phyloP scores from a whole-genome alignment of 2,329 filamentous ascomycete species.

The Neocucurbitaria cava region DNA sequence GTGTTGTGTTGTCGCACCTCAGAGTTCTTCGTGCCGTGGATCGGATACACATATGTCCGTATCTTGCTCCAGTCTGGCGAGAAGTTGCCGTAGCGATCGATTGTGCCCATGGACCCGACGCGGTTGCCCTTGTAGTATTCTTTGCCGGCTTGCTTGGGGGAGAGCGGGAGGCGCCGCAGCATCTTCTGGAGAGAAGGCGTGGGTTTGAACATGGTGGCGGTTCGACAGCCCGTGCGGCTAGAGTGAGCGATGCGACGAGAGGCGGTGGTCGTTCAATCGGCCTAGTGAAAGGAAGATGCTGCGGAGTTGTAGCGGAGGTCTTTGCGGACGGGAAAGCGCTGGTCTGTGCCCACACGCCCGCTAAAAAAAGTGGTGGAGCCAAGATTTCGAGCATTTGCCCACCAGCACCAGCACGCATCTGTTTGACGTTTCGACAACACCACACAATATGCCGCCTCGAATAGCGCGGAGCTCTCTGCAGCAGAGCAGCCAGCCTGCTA shows the following conservation, averaged over 20 bases:
- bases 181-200: slow-evolving; percentile 71
- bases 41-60: slow-evolving; percentile 85
- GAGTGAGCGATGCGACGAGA: slow-evolving; percentile 5
- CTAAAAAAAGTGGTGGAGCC: slow-evolving; percentile 28
- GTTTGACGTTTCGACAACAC: slow-evolving; percentile 10
- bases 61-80: slow-evolving; percentile 85
- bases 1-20: slow-evolving; percentile 24
- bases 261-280: not conserved
- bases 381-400: slow-evolving; percentile 32
- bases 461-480: slow-evolving; percentile 50
- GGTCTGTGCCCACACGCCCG: slow-evolving; percentile 15
- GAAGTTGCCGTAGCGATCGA: slow-evolving; percentile 85
- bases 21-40: slow-evolving; percentile 64
- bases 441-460: slow-evolving; percentile 53
- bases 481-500: slow-evolving; percentile 39
- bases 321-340: slow-evolving; percentile 2
- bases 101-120: slow-evolving; percentile 83
- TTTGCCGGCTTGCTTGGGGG: slow-evolving; percentile 90
- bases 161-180: slow-evolving; percentile 79
- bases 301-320: slow-evolving; percentile 27
- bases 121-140: slow-evolving; percentile 98
- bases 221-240: not conserved
- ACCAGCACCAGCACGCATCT: slow-evolving; percentile 3
- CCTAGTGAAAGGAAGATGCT: slow-evolving; percentile 8
- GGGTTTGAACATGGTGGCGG: slow-evolving; percentile 65